Percentiles rank a stretch among this genome's conserved stretches.
phyloP scores from a whole-genome alignment of 1,139 yeast species.

The Protomyces gravidus region DNA sequence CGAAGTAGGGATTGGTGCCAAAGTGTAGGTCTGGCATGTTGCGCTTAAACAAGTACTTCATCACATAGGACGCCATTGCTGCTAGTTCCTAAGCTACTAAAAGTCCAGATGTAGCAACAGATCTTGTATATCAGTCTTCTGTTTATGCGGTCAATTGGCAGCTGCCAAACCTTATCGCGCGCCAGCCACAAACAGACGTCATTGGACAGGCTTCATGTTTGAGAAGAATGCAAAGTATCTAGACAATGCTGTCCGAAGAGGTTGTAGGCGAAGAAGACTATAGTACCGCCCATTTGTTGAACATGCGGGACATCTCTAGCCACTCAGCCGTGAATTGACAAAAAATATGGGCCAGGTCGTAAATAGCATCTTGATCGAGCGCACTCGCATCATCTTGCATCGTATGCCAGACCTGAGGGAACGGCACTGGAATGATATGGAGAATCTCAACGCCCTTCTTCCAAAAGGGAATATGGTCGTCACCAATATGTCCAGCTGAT shows the following conservation, averaged over 20 bases:
- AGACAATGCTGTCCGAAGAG: too few relatives aligned
- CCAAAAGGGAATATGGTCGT: constrained; percentile 54
- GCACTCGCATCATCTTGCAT: constrained; percentile 16
- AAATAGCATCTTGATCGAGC: constrained; percentile 15
- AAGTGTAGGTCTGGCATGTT: constrained; percentile 20
- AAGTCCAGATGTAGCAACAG: too few relatives aligned
- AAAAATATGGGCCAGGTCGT: constrained; percentile 11
- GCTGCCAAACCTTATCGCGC: too few relatives aligned
- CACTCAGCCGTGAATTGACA: constrained; percentile 15
- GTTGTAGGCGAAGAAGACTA: too few relatives aligned
- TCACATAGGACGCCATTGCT: constrained; percentile 11
- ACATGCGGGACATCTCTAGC: constrained; percentile 14
- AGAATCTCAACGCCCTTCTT: constrained; percentile 48
- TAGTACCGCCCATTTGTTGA: too few relatives aligned
- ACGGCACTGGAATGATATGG: constrained; percentile 51
- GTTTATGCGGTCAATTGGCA: too few relatives aligned
- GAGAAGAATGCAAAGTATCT: too few relatives aligned
- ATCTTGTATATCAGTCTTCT: too few relatives aligned
- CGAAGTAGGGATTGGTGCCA: constrained; percentile 24
- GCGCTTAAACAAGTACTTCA: constrained; percentile 28
- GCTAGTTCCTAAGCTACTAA: too few relatives aligned
- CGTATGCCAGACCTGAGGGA: constrained; percentile 55
- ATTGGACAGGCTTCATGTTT: too few relatives aligned
- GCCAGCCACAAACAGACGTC: too few relatives aligned
- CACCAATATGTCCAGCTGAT: constrained; percentile 43